A percentile compares a stretch with the other conserved stretches of the same genome.
Evolutionary conservation across 2,329 filamentous ascomycete genomes (phyloP).

Genomic region (Pseudovirgaria hyperparasitica): DNA sequence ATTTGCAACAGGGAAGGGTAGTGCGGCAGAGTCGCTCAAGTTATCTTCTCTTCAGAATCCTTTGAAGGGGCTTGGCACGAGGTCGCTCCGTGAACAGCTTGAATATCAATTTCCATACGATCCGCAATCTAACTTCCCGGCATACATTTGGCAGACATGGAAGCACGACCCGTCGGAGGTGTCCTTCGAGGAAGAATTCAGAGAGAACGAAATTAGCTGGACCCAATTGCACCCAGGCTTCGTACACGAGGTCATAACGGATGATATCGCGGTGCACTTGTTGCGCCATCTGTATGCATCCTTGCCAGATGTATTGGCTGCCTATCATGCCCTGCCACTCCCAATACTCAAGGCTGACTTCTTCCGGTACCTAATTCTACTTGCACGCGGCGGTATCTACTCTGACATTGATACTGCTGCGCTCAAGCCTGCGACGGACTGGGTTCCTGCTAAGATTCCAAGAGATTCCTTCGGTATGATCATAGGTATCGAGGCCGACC

Average conservation of each 20-base stretch:
- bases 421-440: conserved; percentile 70
- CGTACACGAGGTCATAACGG: conserved; percentile 94
- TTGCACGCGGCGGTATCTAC: conserved; percentile 72
- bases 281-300: conserved; percentile 78
- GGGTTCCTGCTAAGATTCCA: conserved; percentile 71
- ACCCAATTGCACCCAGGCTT: conserved; percentile 77
- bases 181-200: conserved; percentile 61
- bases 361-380: conserved; percentile 56
- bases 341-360: conserved; percentile 51
- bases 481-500: conserved; percentile 91
- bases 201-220: conserved; percentile 82
- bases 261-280: conserved; percentile 69
- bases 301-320: conserved; percentile 35
- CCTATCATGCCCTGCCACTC: conserved; percentile 35
- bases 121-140: conserved; percentile 75
- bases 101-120: conserved; percentile 93
- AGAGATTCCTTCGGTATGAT: conserved; percentile 71
- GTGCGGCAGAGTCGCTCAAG: too few relatives aligned
- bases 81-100: conserved; percentile 67
- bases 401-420: conserved; percentile 74
- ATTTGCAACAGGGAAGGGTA: too few relatives aligned
- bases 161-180: conserved; percentile 68
- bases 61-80: conserved; percentile 56
- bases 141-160: conserved; percentile 99
- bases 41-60: too few relatives aligned